A percentile compares a stretch with the other conserved stretches of the same genome.
Evolutionary conservation across 2,329 filamentous ascomycete genomes (phyloP).

Genomic region (Nigrospora sphaerica): DNA sequence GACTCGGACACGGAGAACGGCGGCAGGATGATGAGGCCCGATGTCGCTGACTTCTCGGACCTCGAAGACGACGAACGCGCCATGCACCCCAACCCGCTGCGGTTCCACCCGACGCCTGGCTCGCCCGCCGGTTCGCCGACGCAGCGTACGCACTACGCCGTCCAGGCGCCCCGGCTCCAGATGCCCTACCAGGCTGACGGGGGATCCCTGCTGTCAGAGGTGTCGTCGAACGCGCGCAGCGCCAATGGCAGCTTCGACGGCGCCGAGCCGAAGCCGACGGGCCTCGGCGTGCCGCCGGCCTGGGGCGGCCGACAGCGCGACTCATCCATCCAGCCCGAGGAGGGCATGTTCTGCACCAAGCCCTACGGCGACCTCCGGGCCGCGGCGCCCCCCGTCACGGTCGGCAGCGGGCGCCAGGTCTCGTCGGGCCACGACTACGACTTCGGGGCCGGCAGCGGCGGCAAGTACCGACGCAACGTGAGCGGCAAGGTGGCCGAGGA

Average conservation of each 20-base stretch:
- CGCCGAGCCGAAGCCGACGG: constrained; percentile 24
- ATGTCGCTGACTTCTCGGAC: constrained; percentile 30
- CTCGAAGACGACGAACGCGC: constrained; percentile 24
- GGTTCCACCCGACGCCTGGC: constrained; percentile 37
- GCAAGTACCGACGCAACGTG: constrained; percentile 48
- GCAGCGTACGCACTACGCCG: not conserved
- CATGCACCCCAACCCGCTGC: constrained; percentile 45
- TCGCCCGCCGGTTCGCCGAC: not conserved
- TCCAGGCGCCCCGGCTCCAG: constrained; percentile 13
- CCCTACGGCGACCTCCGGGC: constrained; percentile 53
- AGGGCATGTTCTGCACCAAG: constrained; percentile 40
- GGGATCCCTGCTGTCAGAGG: constrained; percentile 32
- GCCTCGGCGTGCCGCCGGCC: constrained; percentile 6
- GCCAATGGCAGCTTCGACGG: constrained; percentile 30
- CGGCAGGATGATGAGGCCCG: constrained; percentile 13
- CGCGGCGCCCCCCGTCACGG: constrained; percentile 45
- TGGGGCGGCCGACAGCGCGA: constrained; percentile 16
- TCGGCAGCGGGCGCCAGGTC: constrained; percentile 44
- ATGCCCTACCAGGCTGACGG: constrained; percentile 21
- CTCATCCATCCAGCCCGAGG: constrained; percentile 43
- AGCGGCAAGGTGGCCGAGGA: constrained; percentile 71
- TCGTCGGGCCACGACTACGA: constrained; percentile 53
- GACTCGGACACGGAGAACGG: constrained; percentile 16
- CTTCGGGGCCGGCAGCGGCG: constrained; percentile 14
- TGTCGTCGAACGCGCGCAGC: constrained; percentile 35